These are phyloP conservation scores for Astrothelium macrocarpum DNA, from an alignment of 495 filamentous ascomycete species.

Conservation along the genomic window DNA sequence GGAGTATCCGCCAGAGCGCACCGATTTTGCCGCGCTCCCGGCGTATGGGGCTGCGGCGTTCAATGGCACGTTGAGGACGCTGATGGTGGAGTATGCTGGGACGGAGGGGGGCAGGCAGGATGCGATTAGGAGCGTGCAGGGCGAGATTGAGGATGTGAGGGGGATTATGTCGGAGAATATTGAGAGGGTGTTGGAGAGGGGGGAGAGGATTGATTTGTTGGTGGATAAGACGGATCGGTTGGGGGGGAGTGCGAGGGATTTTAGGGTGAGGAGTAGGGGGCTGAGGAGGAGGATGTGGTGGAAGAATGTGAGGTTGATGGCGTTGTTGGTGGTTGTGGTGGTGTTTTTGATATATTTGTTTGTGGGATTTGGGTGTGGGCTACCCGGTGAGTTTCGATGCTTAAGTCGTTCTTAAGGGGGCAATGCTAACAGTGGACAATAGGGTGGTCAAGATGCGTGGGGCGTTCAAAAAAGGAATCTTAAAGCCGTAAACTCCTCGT, in stretches of 20 bases:
- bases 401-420: background rate
- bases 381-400: constrained; percentile 43
- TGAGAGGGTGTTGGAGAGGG: constrained; percentile 85
- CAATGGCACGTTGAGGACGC: constrained; percentile 61
- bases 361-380: constrained; percentile 63
- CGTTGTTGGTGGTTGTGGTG: constrained; percentile 68
- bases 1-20: constrained; percentile 55
- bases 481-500: background rate
- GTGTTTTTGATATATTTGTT: constrained; percentile 75
- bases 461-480: constrained; percentile 1
- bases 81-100: constrained; percentile 81
- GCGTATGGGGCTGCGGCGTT: constrained; percentile 86
- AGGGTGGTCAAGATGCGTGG: constrained; percentile 3
- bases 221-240: constrained; percentile 95
- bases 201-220: constrained; percentile 86
- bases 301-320: constrained; percentile 95
- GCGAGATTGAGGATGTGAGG: constrained; percentile 84
- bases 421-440: background rate
- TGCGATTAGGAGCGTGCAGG: constrained; percentile 69
- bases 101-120: constrained; percentile 65
- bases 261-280: constrained; percentile 71
- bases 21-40: constrained; percentile 67
- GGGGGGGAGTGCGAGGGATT: constrained; percentile 78
- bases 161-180: constrained; percentile 99
- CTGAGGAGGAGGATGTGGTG: constrained; percentile 96